These are phyloP conservation scores for Termitomyces sp. DNA, from an alignment of 1,284 basidiomycete genomes.

Conservation along the genomic window DNA sequence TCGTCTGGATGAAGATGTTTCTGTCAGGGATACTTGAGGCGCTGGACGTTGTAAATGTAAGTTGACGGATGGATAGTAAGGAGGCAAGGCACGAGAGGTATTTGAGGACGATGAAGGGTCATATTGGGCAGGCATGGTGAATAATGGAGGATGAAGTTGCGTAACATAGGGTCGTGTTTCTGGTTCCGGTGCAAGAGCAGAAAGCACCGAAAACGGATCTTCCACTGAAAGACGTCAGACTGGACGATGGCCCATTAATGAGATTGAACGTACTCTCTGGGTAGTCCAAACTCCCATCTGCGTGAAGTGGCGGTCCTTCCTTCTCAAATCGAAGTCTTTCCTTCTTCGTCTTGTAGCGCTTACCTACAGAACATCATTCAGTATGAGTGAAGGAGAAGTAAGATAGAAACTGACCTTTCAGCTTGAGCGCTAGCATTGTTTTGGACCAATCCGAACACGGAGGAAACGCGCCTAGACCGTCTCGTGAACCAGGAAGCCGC, in stretches of 20 bases:
- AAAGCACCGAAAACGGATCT: constrained; percentile 67
- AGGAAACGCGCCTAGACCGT: constrained; percentile 68
- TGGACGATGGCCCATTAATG: constrained; percentile 7
- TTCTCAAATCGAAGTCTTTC: constrained; percentile 69
- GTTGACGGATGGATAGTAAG: constrained; percentile 24
- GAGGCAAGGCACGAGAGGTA: constrained; percentile 8
- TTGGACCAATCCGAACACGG: constrained; percentile 63
- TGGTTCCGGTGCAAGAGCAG: constrained; percentile 55
- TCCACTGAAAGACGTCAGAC: constrained; percentile 49
- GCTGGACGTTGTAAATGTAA: constrained; percentile 19
- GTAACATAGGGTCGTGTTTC: constrained; percentile 48
- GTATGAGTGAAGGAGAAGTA: background rate
- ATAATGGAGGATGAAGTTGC: constrained; percentile 48
- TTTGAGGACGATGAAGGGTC: constrained; percentile 21
- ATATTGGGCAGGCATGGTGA: constrained; percentile 24
- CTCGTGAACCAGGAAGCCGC: constrained; percentile 66
- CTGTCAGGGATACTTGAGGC: constrained; percentile 7
- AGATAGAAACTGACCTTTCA: constrained; percentile 48
- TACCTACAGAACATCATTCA: constrained; percentile 41
- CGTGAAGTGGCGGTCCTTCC: constrained; percentile 58
- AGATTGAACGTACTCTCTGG: constrained; percentile 50
- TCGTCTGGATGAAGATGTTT: constrained; percentile 24
- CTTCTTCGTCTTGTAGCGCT: constrained; percentile 73
- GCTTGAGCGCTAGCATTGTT: constrained; percentile 63
- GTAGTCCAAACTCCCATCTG: constrained; percentile 74